Percentiles rank a stretch among this genome's conserved stretches.
These are phyloP conservation scores for Coffea eugenioides DNA, from an alignment of 257 asterid species.

Conservation along the genomic window DNA sequence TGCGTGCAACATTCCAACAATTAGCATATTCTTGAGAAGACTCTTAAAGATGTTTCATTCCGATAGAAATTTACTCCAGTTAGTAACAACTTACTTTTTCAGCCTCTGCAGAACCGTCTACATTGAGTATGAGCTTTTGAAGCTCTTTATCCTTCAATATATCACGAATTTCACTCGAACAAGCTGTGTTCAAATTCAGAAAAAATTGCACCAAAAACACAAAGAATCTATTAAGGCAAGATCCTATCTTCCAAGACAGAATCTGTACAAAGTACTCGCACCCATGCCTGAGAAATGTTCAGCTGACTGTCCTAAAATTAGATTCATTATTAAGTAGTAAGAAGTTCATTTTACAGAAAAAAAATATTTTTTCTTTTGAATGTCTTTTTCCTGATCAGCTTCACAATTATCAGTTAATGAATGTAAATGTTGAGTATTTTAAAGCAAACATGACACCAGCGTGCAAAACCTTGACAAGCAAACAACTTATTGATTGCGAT, in stretches of 20 bases:
- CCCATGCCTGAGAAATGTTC: neutral
- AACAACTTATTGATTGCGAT: neutral
- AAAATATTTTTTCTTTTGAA: neutral
- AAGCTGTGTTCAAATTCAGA: constrained; percentile 42
- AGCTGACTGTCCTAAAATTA: neutral
- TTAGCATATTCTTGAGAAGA: neutral
- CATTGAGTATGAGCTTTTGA: constrained; percentile 43
- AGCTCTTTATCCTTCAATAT: constrained; percentile 52
- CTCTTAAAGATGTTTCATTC: neutral
- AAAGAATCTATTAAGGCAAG: neutral
- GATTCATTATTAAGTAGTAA: neutral
- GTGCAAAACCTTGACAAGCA: neutral
- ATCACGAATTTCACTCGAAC: constrained; percentile 59
- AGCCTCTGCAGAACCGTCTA: constrained; percentile 57
- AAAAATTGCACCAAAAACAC: neutral
- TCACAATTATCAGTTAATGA: neutral
- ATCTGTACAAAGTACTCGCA: neutral
- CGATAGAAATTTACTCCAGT: neutral
- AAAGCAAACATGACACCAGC: neutral
- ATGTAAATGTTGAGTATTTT: neutral
- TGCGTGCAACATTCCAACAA: neutral
- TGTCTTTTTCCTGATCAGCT: neutral
- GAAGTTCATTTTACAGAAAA: neutral
- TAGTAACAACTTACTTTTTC: constrained; percentile 40
- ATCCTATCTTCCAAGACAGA: neutral